Conservation (phyloP, 2,329 filamentous ascomycete genomes). For the Bipolaris bicolor region DNA sequence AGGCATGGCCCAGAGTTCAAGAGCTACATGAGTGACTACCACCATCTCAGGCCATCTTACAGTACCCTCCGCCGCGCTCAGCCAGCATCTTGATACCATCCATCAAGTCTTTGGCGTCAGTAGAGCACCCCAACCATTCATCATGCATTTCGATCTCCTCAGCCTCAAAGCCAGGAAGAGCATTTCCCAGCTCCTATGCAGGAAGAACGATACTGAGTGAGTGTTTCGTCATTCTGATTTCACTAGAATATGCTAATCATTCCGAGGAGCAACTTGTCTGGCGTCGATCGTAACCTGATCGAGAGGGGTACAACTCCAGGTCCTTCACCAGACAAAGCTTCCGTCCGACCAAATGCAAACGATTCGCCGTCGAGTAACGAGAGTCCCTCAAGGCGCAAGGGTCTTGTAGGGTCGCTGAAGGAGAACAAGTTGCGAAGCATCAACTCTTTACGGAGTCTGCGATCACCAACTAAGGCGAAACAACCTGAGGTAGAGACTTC, state of each 20-base stretch:
- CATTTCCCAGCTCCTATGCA: conserved; percentile 35
- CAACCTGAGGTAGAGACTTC: conserved; percentile 8
- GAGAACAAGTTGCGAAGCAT: conserved; percentile 34
- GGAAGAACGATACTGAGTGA: conserved; percentile 3
- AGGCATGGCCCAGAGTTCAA: conserved; percentile 15
- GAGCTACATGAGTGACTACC: not conserved
- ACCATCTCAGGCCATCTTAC: not conserved
- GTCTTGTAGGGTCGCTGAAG: conserved; percentile 35
- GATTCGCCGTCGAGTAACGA: conserved; percentile 26
- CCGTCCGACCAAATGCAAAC: conserved; percentile 9
- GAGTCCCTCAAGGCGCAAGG: conserved; percentile 36
- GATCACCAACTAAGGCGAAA: conserved; percentile 29
- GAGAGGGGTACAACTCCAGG: conserved; percentile 25
- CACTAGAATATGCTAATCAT: conserved; percentile 7
- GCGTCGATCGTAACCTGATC: conserved; percentile 5
- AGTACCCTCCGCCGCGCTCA: not conserved
- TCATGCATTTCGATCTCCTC: conserved; percentile 37
- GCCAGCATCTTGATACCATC: not conserved
- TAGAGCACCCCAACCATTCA: conserved; percentile 17
- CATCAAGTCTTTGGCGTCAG: not conserved
- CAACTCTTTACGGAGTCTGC: conserved; percentile 32
- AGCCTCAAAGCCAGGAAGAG: conserved; percentile 39
- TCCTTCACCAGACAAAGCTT: not conserved
- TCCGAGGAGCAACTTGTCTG: not conserved
- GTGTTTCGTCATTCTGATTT: not conserved